phyloP scores from a whole-genome alignment of 2,329 filamentous ascomycete species.

The Macrophomina pseudophaseolina region DNA sequence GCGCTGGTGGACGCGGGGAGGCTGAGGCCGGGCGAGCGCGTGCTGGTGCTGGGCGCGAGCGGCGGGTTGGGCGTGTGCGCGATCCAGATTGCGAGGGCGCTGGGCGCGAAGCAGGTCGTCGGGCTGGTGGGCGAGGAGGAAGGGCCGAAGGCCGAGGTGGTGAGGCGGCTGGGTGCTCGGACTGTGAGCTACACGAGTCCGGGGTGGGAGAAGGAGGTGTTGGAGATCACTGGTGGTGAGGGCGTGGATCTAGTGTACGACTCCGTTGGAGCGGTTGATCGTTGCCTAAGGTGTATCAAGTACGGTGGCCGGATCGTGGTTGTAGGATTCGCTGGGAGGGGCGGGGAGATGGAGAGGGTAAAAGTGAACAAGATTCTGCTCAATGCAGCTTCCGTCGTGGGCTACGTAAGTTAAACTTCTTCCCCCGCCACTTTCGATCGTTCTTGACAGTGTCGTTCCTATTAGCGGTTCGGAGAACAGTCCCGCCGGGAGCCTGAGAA shows the following conservation, averaged over 20 bases:
- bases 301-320: conserved; percentile 62
- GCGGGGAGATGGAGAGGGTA: conserved; percentile 59
- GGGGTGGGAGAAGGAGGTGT: conserved; percentile 59
- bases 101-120: conserved; percentile 58
- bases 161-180: conserved; percentile 47
- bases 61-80: conserved; percentile 63
- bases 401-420: conserved; percentile 52
- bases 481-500: background rate
- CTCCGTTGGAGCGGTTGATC: conserved; percentile 61
- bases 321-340: conserved; percentile 63
- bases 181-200: conserved; percentile 49
- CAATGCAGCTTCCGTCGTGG: conserved; percentile 59
- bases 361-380: conserved; percentile 61
- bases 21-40: conserved; percentile 54
- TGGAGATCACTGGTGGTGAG: conserved; percentile 52
- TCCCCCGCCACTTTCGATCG: background rate
- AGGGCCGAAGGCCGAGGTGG: conserved; percentile 50
- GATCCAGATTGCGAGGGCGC: conserved; percentile 59
- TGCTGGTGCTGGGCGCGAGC: conserved; percentile 61
- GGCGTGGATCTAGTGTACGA: conserved; percentile 66
- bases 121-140: conserved; percentile 55
- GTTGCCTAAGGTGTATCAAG: conserved; percentile 59
- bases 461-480: conserved; percentile 11
- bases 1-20: conserved; percentile 49
- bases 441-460: background rate